phyloP scores from a whole-genome alignment of 768 basidiomycete genomes.

The Leccinum arenicola region DNA sequence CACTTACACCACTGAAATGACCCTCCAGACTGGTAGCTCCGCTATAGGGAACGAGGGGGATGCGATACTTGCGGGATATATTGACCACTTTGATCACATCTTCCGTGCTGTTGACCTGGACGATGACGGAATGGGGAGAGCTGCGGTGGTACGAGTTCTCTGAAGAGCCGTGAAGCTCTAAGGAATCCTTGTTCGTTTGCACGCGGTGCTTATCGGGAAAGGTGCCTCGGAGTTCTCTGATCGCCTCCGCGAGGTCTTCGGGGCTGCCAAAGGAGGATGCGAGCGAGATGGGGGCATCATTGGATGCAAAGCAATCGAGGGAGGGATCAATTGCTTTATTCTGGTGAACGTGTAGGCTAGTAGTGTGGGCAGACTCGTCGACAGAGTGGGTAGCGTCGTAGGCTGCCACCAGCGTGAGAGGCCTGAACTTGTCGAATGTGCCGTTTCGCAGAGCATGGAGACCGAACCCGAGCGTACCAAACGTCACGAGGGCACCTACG shows the following conservation, averaged over 20 bases:
- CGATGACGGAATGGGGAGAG: conserved; percentile 54
- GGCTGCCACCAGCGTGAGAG: conserved; percentile 1
- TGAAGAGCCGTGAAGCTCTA: conserved; percentile 61
- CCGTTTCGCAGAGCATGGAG: conserved; percentile 14
- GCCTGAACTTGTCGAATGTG: conserved; percentile 1
- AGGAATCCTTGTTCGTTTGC: conserved; percentile 47
- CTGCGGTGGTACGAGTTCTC: conserved; percentile 66
- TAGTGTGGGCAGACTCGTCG: neutral
- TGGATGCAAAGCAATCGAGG: neutral
- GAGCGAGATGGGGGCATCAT: conserved; percentile 2
- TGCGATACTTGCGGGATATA: conserved; percentile 64
- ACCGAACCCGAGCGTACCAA: conserved; percentile 21
- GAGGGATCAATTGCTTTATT: neutral
- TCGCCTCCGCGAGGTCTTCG: conserved; percentile 47
- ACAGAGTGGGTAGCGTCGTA: neutral
- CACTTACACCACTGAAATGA: conserved; percentile 71
- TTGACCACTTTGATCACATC: conserved; percentile 83
- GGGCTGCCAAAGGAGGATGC: conserved; percentile 43
- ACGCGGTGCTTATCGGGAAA: conserved; percentile 50
- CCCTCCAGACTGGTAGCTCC: conserved; percentile 89
- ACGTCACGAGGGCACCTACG: conserved; percentile 16
- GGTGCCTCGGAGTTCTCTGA: conserved; percentile 45
- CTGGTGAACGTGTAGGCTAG: conserved; percentile 1
- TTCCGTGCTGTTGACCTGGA: conserved; percentile 63
- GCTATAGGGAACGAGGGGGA: conserved; percentile 80